phyloP scores from a whole-genome alignment of 1,284 basidiomycete species.

The Trametes polyzona region DNA sequence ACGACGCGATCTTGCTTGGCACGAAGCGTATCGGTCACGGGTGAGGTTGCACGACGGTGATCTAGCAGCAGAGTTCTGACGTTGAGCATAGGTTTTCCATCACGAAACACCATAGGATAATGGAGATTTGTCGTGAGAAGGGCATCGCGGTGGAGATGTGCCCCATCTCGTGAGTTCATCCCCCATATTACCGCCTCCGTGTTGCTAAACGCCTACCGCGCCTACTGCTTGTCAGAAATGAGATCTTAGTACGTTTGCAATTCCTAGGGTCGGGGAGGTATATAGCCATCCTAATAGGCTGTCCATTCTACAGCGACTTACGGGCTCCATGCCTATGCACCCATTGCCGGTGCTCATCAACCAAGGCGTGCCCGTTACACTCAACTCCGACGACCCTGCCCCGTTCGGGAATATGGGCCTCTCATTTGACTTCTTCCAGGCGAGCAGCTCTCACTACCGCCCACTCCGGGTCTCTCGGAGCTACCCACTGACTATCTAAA shows the following conservation, averaged over 20 bases:
- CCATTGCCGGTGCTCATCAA: slow-evolving; percentile 74
- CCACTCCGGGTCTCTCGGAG: no score
- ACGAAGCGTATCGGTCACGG: slow-evolving; percentile 83
- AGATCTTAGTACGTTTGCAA: slow-evolving; percentile 55
- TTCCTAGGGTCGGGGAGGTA: no score
- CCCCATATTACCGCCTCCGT: not conserved
- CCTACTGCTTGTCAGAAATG: slow-evolving; percentile 61
- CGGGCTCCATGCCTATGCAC: slow-evolving; percentile 77
- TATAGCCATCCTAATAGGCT: no score
- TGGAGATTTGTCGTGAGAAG: slow-evolving; percentile 65
- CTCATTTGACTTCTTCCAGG: slow-evolving; percentile 75
- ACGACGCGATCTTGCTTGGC: slow-evolving; percentile 76
- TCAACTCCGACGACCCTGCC: slow-evolving; percentile 75
- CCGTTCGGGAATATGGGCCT: slow-evolving; percentile 78
- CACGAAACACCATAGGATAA: slow-evolving; percentile 72
- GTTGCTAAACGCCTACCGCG: not conserved
- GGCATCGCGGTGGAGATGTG: slow-evolving; percentile 73
- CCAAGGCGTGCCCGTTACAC: slow-evolving; percentile 67
- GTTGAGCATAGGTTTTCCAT: slow-evolving; percentile 55
- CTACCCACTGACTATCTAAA: no score
- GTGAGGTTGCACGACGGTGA: slow-evolving; percentile 39
- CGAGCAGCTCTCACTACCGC: not conserved
- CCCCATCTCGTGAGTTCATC: slow-evolving; percentile 63
- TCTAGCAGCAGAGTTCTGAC: not conserved
- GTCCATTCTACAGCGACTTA: slow-evolving; percentile 64